Conservation (phyloP, 2,329 filamentous ascomycete species). For the Didymella arachidicola region DNA sequence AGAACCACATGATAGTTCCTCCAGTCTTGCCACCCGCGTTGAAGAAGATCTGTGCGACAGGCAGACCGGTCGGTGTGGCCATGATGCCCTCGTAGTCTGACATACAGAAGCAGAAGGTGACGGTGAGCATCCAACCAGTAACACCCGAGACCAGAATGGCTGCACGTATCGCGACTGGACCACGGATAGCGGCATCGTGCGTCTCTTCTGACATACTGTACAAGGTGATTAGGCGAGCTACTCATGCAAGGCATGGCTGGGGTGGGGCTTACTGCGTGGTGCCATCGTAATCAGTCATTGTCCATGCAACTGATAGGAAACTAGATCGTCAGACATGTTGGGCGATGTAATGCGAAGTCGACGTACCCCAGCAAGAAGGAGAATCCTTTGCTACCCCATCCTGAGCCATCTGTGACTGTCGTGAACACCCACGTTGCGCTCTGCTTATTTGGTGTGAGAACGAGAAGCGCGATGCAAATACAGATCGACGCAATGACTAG, state of each 20-base stretch:
- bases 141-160: slow-evolving; percentile 67
- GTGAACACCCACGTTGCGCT: slow-evolving; percentile 68
- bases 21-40: slow-evolving; percentile 66
- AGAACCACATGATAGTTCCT: slow-evolving; percentile 68
- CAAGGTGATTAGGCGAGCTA: slow-evolving; percentile 34
- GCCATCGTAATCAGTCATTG: slow-evolving; percentile 74
- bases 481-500: slow-evolving; percentile 64
- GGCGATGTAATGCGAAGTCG: slow-evolving; percentile 12
- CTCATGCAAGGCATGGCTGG: slow-evolving; percentile 24
- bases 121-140: slow-evolving; percentile 68
- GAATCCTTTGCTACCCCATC: slow-evolving; percentile 67
- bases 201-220: slow-evolving; percentile 71
- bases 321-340: slow-evolving; percentile 39
- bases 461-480: slow-evolving; percentile 66
- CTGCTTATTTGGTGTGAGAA: slow-evolving; percentile 67
- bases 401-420: slow-evolving; percentile 67
- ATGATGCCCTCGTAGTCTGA: slow-evolving; percentile 65
- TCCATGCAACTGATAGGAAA: slow-evolving; percentile 65
- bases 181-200: slow-evolving; percentile 67
- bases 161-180: slow-evolving; percentile 65
- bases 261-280: slow-evolving; percentile 64
- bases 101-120: slow-evolving; percentile 70
- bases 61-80: slow-evolving; percentile 65
- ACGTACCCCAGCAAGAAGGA: slow-evolving; percentile 67
- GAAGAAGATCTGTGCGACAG: slow-evolving; percentile 65